Percentiles rank a stretch among this genome's conserved stretches.
phyloP scores from a whole-genome alignment of 2,329 filamentous ascomycete genomes.

The Hypoxylon sp. region DNA sequence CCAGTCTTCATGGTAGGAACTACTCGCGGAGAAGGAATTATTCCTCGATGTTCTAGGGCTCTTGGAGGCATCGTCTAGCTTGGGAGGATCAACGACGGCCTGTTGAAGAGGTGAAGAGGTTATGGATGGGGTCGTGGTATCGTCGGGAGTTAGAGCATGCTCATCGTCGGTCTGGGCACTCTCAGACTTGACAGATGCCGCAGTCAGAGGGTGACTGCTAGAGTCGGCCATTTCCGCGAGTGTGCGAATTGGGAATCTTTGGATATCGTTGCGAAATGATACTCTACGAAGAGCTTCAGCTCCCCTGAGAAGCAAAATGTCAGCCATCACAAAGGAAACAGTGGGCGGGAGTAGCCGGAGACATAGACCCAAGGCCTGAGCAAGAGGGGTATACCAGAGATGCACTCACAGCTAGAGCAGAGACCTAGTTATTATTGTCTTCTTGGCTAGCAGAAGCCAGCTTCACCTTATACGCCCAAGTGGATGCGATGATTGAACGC shows the following conservation, averaged over 20 bases:
- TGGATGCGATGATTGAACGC: constrained; percentile 34
- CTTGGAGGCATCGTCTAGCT: constrained; percentile 62
- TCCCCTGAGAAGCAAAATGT: constrained; percentile 59
- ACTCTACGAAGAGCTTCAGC: constrained; percentile 59
- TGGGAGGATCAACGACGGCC: constrained; percentile 64
- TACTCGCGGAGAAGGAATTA: constrained; percentile 85
- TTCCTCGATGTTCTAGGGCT: constrained; percentile 79
- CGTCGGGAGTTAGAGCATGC: constrained; percentile 59
- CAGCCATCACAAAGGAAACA: constrained; percentile 56
- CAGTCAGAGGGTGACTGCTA: constrained; percentile 53
- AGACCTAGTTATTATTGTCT: constrained; percentile 24
- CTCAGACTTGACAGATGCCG: constrained; percentile 57
- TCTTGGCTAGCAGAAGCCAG: constrained; percentile 15
- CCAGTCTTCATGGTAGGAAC: constrained; percentile 90
- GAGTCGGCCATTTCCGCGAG: constrained; percentile 62
- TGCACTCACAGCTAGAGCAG: constrained; percentile 23
- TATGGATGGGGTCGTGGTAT: constrained; percentile 59
- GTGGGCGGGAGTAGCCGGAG: neutral
- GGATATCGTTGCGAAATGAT: constrained; percentile 59
- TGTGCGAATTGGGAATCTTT: constrained; percentile 55
- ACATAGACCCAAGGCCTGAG: neutral
- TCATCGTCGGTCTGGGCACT: constrained; percentile 62
- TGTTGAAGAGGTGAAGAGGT: constrained; percentile 62
- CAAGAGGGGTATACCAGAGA: constrained; percentile 11
- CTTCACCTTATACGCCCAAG: constrained; percentile 31